Evolutionary conservation across 2,329 filamentous ascomycete genomes (phyloP).

Genomic region (Neofusicoccum kwambonambiense): DNA sequence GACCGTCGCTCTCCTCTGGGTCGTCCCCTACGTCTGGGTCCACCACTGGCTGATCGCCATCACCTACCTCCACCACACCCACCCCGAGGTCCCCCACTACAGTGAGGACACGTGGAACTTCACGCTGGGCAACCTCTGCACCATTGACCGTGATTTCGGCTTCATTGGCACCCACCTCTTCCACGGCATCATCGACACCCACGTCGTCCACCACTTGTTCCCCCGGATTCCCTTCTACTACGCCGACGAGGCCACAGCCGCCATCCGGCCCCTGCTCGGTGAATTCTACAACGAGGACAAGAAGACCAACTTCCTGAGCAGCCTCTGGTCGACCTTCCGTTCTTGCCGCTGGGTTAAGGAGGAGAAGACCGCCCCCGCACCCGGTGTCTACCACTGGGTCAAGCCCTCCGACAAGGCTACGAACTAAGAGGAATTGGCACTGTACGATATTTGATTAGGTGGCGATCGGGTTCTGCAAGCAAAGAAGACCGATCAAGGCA

Average conservation of each 20-base stretch:
- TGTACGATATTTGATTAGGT: not conserved
- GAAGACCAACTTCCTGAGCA: slow-evolving; percentile 15
- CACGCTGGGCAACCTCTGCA: slow-evolving; percentile 61
- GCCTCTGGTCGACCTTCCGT: slow-evolving; percentile 17
- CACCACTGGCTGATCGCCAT: slow-evolving; percentile 74
- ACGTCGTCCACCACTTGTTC: slow-evolving; percentile 64
- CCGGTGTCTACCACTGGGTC: slow-evolving; percentile 3
- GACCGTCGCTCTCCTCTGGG: slow-evolving; percentile 60
- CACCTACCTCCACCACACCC: slow-evolving; percentile 73
- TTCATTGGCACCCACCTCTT: slow-evolving; percentile 65
- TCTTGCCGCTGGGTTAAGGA: slow-evolving; percentile 16
- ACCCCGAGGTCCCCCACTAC: slow-evolving; percentile 58
- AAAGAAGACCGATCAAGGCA: not conserved
- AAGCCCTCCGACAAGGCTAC: not conserved
- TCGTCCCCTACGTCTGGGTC: slow-evolving; percentile 66
- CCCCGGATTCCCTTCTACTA: slow-evolving; percentile 62
- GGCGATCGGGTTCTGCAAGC: not conserved
- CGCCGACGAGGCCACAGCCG: slow-evolving; percentile 58
- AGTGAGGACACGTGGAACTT: slow-evolving; percentile 61
- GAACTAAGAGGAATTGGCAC: not conserved
- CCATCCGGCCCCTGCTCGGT: slow-evolving; percentile 58
- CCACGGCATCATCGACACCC: slow-evolving; percentile 64
- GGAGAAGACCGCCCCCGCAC: not conserved
- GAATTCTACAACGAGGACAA: slow-evolving; percentile 51
- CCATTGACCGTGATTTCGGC: slow-evolving; percentile 64